Evolutionary conservation across 2,329 filamentous ascomycete species (phyloP).

Genomic region (Microdochium trichocladiopsis): DNA sequence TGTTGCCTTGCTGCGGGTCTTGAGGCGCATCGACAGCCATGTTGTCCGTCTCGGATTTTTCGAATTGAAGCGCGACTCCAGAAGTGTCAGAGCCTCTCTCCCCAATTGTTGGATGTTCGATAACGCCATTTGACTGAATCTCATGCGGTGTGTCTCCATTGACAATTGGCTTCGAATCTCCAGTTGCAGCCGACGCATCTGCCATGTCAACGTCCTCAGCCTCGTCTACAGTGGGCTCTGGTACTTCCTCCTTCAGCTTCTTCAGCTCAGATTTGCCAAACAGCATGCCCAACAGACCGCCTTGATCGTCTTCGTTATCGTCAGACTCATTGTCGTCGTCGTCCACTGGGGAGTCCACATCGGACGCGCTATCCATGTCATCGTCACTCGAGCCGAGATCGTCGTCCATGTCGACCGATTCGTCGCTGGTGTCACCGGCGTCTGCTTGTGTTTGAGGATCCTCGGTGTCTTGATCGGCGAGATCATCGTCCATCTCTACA

Average conservation of each 20-base stretch:
- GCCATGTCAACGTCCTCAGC: slow-evolving; percentile 24
- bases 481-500: slow-evolving; percentile 16
- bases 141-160: neutral
- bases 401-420: slow-evolving; percentile 63
- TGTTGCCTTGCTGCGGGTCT: slow-evolving; percentile 9
- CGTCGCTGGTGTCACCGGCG: slow-evolving; percentile 45
- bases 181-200: slow-evolving; percentile 12
- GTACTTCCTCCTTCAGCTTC: slow-evolving; percentile 37
- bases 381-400: slow-evolving; percentile 53
- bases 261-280: slow-evolving; percentile 53
- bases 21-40: slow-evolving; percentile 4
- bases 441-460: slow-evolving; percentile 3
- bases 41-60: neutral
- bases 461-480: slow-evolving; percentile 8
- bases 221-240: slow-evolving; percentile 12
- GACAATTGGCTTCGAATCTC: neutral
- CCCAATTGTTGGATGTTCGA: too few species aligned
- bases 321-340: slow-evolving; percentile 32
- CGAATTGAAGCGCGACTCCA: too few species aligned
- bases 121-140: neutral
- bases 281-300: slow-evolving; percentile 47
- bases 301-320: slow-evolving; percentile 30
- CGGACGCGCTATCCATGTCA: slow-evolving; percentile 26
- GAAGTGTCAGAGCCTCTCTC: too few species aligned
- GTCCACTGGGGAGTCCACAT: slow-evolving; percentile 10